Base-by-base conservation (phyloP, 331 rosid genomes). In the Pyracantha coccinea region DNA sequence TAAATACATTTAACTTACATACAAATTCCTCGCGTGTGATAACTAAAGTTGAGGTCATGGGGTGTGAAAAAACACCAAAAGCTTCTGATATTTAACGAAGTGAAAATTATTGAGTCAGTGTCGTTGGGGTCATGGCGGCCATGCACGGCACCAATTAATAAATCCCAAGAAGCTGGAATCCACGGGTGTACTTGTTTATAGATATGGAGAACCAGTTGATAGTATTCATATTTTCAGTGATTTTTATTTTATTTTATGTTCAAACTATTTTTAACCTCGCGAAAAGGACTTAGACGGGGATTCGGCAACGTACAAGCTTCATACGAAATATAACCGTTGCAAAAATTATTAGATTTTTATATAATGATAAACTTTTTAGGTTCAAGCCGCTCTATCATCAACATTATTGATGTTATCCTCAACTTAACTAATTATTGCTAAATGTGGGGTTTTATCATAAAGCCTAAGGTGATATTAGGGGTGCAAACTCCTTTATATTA, bases 91-190 rank as follows among this genome's bases (percentile, higher is more conserved):
- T 73, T 73, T 25, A 60, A 73, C 44, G 69, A 44, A 60, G 27
- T 38, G 68, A 60, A 73, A 57, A 16, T 72, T 24, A 64, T 32
- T 24, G 69, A 13, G 60, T 60, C 29, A 41, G 2, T 73, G 20
- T 47, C 54, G n/a, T 60, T 38, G 77, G 77, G 77, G 77, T 41
- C 44, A 64, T 8, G 16, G 15, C 8, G 45, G 45, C 25, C 59
- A 59, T 58, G 58, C 57, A 16, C 66, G 31, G 9, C 25, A 19
- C 16, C 16, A 31, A 32, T 65, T 2, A 50, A 50, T 16, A 50
- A n/a, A 54, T 21, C 33, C 75, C 23, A 32, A 20, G 65, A 21
- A 55, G 53, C 65, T 11, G 29, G 7, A 35, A 52, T 53, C 52
- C 35, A 70, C 74, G 1, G 24, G 47, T 52, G 41, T 63, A 17